Percentiles rank a stretch among this genome's conserved stretches.
Conservation (phyloP, 441 rosid genomes). For the Isatis lusitanica region DNA sequence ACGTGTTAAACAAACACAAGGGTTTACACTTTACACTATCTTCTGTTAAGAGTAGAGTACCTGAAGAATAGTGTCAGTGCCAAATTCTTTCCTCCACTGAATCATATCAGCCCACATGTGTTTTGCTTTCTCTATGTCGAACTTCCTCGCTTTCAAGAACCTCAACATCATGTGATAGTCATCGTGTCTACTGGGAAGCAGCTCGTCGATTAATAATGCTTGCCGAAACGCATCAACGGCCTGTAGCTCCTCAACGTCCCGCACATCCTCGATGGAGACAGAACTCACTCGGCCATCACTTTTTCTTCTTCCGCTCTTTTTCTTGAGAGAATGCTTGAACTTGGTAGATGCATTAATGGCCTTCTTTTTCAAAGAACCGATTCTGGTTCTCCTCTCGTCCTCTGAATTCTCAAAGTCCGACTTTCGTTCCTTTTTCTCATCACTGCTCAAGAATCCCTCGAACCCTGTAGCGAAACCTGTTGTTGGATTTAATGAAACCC, state of each 20-base stretch:
- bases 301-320: constrained; percentile 80
- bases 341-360: constrained; percentile 87
- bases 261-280: constrained; percentile 93
- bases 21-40: neutral
- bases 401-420: constrained; percentile 98
- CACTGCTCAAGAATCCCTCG: constrained; percentile 86
- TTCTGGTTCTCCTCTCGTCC: constrained; percentile 96
- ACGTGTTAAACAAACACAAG: neutral
- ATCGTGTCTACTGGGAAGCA: constrained; percentile 72
- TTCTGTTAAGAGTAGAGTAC: constrained; percentile 39
- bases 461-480: constrained; percentile 58
- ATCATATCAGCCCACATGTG: constrained; percentile 99
- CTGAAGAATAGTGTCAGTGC: constrained; percentile 79
- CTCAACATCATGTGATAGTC: constrained; percentile 97
- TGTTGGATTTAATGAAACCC: constrained; percentile 1
- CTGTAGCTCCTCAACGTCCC: constrained; percentile 79
- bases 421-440: constrained; percentile 91
- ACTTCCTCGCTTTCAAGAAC: constrained; percentile 93
- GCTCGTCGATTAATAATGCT: constrained; percentile 72
- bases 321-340: constrained; percentile 91
- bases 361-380: constrained; percentile 88
- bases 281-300: constrained; percentile 93
- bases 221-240: constrained; percentile 94
- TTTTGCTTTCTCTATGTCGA: constrained; percentile 85
- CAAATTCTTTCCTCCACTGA: constrained; percentile 95